Conservation (phyloP, 2,329 filamentous ascomycete genomes). For the Fusarium burgessii region DNA sequence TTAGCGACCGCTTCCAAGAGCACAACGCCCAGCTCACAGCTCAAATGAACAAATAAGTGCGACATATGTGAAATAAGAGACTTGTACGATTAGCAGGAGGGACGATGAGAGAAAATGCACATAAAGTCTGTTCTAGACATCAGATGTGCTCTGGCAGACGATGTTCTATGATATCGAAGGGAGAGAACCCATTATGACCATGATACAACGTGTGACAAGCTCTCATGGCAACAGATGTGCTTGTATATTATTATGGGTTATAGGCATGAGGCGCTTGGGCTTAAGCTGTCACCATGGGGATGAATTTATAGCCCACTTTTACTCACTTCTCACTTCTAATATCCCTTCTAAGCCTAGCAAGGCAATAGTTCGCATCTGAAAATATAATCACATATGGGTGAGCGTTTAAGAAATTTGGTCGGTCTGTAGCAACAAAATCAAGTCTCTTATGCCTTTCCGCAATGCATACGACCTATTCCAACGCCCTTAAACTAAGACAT, state of each 20-base stretch:
- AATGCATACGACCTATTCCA: slow-evolving; percentile 43
- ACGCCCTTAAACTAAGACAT: slow-evolving; percentile 42
- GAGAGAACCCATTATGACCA: slow-evolving; percentile 17
- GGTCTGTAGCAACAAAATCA: slow-evolving; percentile 15
- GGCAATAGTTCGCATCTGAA: not conserved
- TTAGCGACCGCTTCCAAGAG: slow-evolving; percentile 90
- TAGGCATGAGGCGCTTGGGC: slow-evolving; percentile 18
- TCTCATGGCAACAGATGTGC: slow-evolving; percentile 39
- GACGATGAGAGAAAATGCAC: slow-evolving; percentile 6
- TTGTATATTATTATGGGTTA: slow-evolving; percentile 43
- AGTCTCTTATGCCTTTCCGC: slow-evolving; percentile 31
- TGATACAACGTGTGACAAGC: slow-evolving; percentile 24
- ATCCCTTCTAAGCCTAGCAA: not conserved
- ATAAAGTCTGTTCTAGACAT: slow-evolving; percentile 17
- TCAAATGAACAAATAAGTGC: slow-evolving; percentile 58
- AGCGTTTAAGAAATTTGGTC: not conserved
- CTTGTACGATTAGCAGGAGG: slow-evolving; percentile 41
- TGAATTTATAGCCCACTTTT: slow-evolving; percentile 28
- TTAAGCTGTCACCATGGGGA: slow-evolving; percentile 12
- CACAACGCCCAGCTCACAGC: slow-evolving; percentile 72
- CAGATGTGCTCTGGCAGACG: slow-evolving; percentile 19
- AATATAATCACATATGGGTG: not conserved
- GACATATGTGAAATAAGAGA: not conserved
- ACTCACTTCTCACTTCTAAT: slow-evolving; percentile 11
- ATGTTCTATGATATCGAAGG: slow-evolving; percentile 20